These are phyloP conservation scores for Quercus glauca DNA, from an alignment of 306 rosid species.

Conservation along the genomic window DNA sequence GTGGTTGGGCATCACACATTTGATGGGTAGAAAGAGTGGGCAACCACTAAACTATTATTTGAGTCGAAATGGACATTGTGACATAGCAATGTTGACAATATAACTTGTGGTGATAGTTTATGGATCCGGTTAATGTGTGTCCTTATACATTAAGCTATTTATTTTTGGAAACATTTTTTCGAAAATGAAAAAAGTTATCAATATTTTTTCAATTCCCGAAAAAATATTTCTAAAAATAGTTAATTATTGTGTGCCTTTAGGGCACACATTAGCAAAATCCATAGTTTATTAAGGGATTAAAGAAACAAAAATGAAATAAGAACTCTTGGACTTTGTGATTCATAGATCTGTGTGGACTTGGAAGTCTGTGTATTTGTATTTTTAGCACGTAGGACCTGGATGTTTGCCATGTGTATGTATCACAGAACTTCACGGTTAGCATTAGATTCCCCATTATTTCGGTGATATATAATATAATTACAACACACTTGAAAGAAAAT, in stretches of 20 bases:
- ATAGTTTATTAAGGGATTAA: not conserved
- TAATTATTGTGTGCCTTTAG: too few species aligned
- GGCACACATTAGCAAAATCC: too few species aligned
- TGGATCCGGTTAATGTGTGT: too few species aligned
- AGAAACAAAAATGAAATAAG: not conserved
- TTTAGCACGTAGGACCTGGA: not conserved
- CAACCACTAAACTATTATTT: not conserved
- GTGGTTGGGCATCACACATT: conserved; percentile 17
- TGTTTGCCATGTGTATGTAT: not conserved
- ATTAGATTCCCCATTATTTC: not conserved
- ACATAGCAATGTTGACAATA: not conserved
- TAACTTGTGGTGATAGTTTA: not conserved
- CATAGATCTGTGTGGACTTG: not conserved
- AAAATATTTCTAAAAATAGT: too few species aligned
- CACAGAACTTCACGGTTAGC: not conserved
- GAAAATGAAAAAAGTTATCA: too few species aligned
- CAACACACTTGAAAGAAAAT: too few species aligned
- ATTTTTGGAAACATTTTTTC: too few species aligned
- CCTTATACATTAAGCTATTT: too few species aligned
- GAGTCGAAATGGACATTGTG: not conserved
- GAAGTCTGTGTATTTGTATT: not conserved
- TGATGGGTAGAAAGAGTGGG: conserved; percentile 9
- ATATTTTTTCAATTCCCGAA: too few species aligned
- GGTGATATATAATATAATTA: not conserved
- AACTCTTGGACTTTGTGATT: not conserved